Percentiles rank a stretch among this genome's conserved stretches.
Evolutionary conservation across 2,329 filamentous ascomycete species (phyloP).

Genomic region (Trichophaea hybrida): DNA sequence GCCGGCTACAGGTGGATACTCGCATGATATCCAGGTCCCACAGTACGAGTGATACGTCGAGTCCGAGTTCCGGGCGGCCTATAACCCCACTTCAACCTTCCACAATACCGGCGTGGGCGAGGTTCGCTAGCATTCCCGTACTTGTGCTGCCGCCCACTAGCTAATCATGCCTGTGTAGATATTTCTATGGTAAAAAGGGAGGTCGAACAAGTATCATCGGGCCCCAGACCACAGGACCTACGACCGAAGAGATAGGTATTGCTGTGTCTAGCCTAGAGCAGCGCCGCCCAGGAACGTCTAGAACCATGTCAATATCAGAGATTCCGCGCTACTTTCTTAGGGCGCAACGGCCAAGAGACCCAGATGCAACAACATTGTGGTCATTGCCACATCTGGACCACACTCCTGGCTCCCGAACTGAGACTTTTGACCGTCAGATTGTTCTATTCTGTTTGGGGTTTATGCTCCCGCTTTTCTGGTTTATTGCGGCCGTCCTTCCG

Average conservation of each 20-base stretch:
- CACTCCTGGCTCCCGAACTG: constrained; percentile 20
- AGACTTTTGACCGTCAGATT: constrained; percentile 25
- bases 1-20: neutral
- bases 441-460: constrained; percentile 27
- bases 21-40: neutral
- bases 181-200: constrained; percentile 19
- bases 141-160: constrained; percentile 7
- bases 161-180: constrained; percentile 6
- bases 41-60: neutral
- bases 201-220: constrained; percentile 15
- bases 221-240: neutral
- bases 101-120: constrained; percentile 21
- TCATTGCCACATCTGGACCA: constrained; percentile 25
- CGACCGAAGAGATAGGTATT: constrained; percentile 1
- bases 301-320: constrained; percentile 18
- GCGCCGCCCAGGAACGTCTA: constrained; percentile 8
- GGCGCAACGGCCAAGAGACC: constrained; percentile 10
- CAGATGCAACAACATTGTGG: constrained; percentile 20
- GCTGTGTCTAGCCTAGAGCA: constrained; percentile 4
- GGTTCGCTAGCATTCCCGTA: constrained; percentile 7
- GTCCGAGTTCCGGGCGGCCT: neutral
- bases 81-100: constrained; percentile 1
- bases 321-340: constrained; percentile 6
- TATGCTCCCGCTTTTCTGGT: constrained; percentile 26
- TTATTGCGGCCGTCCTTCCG: constrained; percentile 21